Evolutionary conservation across 2,329 filamentous ascomycete species (phyloP).

Genomic region (Fusarium chuoi): DNA sequence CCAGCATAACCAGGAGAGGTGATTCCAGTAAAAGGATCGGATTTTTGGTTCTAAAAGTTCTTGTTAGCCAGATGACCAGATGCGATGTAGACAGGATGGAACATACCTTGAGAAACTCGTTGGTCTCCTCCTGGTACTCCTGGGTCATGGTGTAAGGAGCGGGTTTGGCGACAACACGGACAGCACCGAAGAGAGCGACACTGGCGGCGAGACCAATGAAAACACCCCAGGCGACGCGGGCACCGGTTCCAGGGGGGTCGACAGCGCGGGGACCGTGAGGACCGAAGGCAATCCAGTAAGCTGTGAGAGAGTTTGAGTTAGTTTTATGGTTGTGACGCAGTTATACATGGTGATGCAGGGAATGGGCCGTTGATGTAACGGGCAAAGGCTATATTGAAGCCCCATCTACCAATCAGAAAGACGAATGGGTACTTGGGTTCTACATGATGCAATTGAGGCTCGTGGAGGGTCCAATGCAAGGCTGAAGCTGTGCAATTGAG

Average conservation of each 20-base stretch:
- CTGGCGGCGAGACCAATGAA: conserved; percentile 73
- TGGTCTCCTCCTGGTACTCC: conserved; percentile 95
- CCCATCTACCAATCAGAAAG: conserved; percentile 36
- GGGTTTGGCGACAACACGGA: conserved; percentile 77
- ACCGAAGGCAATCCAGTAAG: conserved; percentile 99
- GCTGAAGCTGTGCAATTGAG: conserved; percentile 28
- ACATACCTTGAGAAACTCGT: conserved; percentile 90
- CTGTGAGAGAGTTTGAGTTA: conserved; percentile 65
- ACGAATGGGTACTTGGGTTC: conserved; percentile 33
- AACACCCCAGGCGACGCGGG: conserved; percentile 81
- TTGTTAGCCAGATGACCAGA: conserved; percentile 22
- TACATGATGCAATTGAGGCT: conserved; percentile 44
- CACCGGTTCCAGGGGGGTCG: conserved; percentile 84
- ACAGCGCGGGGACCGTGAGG: conserved; percentile 91
- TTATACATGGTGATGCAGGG: conserved; percentile 22
- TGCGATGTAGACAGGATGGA: neutral
- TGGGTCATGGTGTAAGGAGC: conserved; percentile 89
- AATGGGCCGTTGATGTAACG: conserved; percentile 22
- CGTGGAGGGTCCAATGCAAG: conserved; percentile 26
- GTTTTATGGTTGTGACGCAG: conserved; percentile 41
- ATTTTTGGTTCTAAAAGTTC: conserved; percentile 75
- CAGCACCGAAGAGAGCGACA: conserved; percentile 75
- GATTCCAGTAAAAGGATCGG: conserved; percentile 88
- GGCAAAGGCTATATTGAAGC: conserved; percentile 24
- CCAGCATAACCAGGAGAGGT: conserved; percentile 81